Evolutionary conservation across 352 stramenopile genomes (phyloP), one percentile per base, ranked within the genome.

Genomic region (Globisporangium solare): DNA sequence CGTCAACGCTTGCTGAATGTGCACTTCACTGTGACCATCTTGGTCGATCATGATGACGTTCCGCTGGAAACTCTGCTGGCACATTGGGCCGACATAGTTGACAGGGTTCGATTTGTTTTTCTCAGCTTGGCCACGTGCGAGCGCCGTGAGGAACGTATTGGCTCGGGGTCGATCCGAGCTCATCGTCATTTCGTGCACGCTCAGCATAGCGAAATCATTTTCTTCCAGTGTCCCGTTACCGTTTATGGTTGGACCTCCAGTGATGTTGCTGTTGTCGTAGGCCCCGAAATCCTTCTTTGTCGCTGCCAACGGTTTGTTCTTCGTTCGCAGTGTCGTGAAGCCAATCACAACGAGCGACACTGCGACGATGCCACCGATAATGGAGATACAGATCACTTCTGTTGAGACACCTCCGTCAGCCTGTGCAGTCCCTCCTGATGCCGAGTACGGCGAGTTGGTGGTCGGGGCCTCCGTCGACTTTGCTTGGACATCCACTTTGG

Each of bases 131-230:
- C 62, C 57, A 7, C 58, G 55, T 0, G 47, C 62, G 15, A 82
- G 56, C 20, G 73, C 73, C 4, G 68, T 76, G 22, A 89, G 60
- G 48, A 80, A 89, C 12, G 76, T 84, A 56, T 74, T 86, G 20
- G 58, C 51, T 46, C 66, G 47, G 12, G 47, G 45, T 12, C 51
- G 53, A 42, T 68, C 58, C 55, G 70, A 76, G 47, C 65, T 71
- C 62, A 92, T 86, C 7, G 78, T 74, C 20, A 61, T 57, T 64
- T 92, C 81, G 49, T 86, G 56, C 53, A 86, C 77, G 49, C 81
- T 92, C 21, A 92, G 77, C 81, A 92, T 92, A 18, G 76, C 81
- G 60, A 92, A 92, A 52, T 88, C 74, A 55, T 92, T 74, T 31
- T 83, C 81, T 10, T 83, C 66, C 12, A 61, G 70, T 17, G 64